Evolutionary conservation across 1,284 basidiomycete genomes (phyloP), one percentile per base, ranked within the genome.

Genomic region (Puccinia coronata): DNA sequence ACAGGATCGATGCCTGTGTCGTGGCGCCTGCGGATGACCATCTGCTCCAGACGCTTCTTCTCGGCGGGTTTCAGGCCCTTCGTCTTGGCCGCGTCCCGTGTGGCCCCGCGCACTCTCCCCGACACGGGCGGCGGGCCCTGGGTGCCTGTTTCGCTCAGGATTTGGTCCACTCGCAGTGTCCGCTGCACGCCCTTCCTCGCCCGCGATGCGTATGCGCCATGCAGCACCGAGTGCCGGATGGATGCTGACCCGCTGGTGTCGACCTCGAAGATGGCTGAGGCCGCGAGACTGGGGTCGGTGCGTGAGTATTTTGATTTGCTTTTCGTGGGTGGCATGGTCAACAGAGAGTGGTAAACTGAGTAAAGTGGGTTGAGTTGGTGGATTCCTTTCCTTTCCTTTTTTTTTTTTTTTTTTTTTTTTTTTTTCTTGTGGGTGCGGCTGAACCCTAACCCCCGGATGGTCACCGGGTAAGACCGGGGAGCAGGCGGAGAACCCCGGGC

Each of bases 171-270:
- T 57, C 63, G 43, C n/a, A 78, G 39, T 28, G 76, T 63, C 11
- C 63, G 59, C 43, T 72, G 43, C 31, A 78, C 76, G 23, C 76
- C 76, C 49, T 78, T 78, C 8, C 76, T 20, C 34, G 76, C 76
- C n/a, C 76, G 51, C 0, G 39, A 28, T 23, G 76, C 41, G 28
- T n/a, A 63, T 36, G 43, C 49, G 36, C 76, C 76, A 69, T 78
- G 76, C 14, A 78, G 49, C 16, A 78, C 49, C 28, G 76, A 67
- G 23, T 78, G 76, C 53, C 76, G 20, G 51, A 78, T 78, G 28
- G 76, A 47, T 20, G 59, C 63, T 23, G 76, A 78, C n/a, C 76
- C 76, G 49, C 36, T 36, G 6, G 76, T 78, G 36, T 78, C 76
- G n/a, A 78, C 76, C 63, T 78, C 63, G 36, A 78, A 78, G 31